Base-by-base conservation (phyloP, 1,284 basidiomycete species). In the Fomitiporia mediterranea region DNA sequence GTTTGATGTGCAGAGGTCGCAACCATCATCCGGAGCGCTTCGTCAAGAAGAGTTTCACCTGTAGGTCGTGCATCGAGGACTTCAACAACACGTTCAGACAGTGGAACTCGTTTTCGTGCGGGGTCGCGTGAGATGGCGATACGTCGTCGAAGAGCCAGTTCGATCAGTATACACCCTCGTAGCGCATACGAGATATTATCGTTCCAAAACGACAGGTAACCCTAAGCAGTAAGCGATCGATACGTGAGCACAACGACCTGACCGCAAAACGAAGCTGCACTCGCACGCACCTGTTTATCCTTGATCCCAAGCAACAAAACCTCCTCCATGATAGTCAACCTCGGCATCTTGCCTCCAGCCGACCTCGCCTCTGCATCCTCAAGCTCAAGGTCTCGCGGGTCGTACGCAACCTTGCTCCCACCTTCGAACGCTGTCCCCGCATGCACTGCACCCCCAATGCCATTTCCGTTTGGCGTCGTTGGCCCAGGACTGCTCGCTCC, bases 181-280 rank as follows among this genome's bases (percentile, higher is more conserved):
- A 98, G 79, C 11, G 94, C 93, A 70, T 98, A 98, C 0, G 93
- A 96, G 63, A 97, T 98, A 72, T 96, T 97, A 76, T 98, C 94
- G 70, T 98, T 98, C 94, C 92, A 96, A 70, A 97, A 96, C 0
- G 92, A 94, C 17, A 96, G 82, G 69, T 95, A 95, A 40, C 92
- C 93, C 89, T 94, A 63, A 50, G n/a, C n/a, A 27, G 17, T 21
- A 55, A 25, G 23, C 15, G 32, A 21, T 15, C 19, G 34, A 7
- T 1, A 23, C 51, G 15, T 28, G 47, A 32, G n/a, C 17, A 28
- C 3, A 15, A 19, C 13, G 4, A 47, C 35, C 38, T 54, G 11
- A 28, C 15, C 11, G 37, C 3, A 44, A 21, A 49, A 40, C 28
- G 11, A 39, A 5, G 30, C 13, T 11, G 4, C 30, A 11, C 37